These are phyloP conservation scores for Umbelopsis vinacea DNA, from an alignment of 192 early-diverging fungal species.

Conservation along the genomic window DNA sequence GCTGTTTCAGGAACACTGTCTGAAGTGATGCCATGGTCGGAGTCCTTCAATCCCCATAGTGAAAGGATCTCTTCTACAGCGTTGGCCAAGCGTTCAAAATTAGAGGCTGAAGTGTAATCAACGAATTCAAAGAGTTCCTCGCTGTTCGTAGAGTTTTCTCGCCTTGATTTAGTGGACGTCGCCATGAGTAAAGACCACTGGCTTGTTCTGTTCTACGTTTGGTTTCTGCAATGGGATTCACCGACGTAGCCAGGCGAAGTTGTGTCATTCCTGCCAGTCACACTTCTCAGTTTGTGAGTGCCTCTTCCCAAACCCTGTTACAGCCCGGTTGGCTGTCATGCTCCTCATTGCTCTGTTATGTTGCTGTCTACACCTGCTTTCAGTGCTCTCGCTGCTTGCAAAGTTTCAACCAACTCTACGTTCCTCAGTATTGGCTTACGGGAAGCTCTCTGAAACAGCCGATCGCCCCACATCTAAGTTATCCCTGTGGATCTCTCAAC, in stretches of 20 bases:
- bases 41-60: slow-evolving; percentile 61
- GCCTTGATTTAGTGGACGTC: neutral
- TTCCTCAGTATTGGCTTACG: slow-evolving; percentile 39
- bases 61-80: slow-evolving; percentile 63
- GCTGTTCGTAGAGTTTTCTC: slow-evolving; percentile 32
- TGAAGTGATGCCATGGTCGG: slow-evolving; percentile 52
- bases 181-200: neutral
- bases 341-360: slow-evolving; percentile 26
- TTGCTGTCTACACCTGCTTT: slow-evolving; percentile 17
- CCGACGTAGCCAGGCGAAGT: neutral
- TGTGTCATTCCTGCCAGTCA: neutral
- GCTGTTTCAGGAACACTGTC: slow-evolving; percentile 42
- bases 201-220: neutral
- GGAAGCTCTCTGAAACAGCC: slow-evolving; percentile 31
- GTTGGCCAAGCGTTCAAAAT: slow-evolving; percentile 68
- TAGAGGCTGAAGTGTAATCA: slow-evolving; percentile 73
- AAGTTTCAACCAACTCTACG: slow-evolving; percentile 28
- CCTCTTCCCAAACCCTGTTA: neutral
- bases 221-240: too few relatives aligned
- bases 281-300: neutral
- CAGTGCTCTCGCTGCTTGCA: slow-evolving; percentile 20
- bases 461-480: slow-evolving; percentile 22
- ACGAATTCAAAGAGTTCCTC: slow-evolving; percentile 78
- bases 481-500: neutral
- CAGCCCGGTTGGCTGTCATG: slow-evolving; percentile 22